These are phyloP conservation scores for Phytophthora syringae DNA, from an alignment of 352 stramenopile species.

Conservation along the genomic window DNA sequence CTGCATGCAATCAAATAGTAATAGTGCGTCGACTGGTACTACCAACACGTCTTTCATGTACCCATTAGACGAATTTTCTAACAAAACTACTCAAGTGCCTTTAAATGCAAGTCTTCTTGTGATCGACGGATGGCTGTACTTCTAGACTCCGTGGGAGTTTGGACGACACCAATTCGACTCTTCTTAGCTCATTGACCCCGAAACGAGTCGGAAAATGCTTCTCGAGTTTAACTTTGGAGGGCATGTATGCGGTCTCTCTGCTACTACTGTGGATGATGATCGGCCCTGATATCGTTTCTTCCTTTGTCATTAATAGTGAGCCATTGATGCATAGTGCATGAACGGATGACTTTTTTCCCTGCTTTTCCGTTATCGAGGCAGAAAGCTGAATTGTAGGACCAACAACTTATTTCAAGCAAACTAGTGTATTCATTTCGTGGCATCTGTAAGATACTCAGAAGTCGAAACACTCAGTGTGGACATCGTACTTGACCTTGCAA, in stretches of 20 bases:
- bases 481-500: slow-evolving; percentile 37
- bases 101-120: slow-evolving; percentile 45
- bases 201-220: slow-evolving; percentile 46
- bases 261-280: slow-evolving; percentile 35
- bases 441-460: too few relatives aligned
- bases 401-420: too few relatives aligned
- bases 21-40: neutral
- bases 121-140: slow-evolving; percentile 51
- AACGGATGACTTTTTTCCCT: slow-evolving; percentile 35
- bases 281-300: slow-evolving; percentile 43
- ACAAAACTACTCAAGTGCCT: slow-evolving; percentile 39
- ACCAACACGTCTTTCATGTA: slow-evolving; percentile 38
- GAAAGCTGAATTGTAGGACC: neutral
- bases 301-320: slow-evolving; percentile 38
- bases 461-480: slow-evolving; percentile 41
- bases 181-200: slow-evolving; percentile 17
- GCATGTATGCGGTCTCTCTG: slow-evolving; percentile 40
- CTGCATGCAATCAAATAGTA: slow-evolving; percentile 18
- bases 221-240: slow-evolving; percentile 52
- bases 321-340: slow-evolving; percentile 50
- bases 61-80: slow-evolving; percentile 38
- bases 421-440: too few relatives aligned
- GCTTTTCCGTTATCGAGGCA: slow-evolving; percentile 12
- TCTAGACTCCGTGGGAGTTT: slow-evolving; percentile 50
- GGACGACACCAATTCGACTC: slow-evolving; percentile 34